A percentile compares a stretch with the other conserved stretches of the same genome.
phyloP scores from a whole-genome alignment of 805 yeast genomes.

The Saccharomycopsis sp. region DNA sequence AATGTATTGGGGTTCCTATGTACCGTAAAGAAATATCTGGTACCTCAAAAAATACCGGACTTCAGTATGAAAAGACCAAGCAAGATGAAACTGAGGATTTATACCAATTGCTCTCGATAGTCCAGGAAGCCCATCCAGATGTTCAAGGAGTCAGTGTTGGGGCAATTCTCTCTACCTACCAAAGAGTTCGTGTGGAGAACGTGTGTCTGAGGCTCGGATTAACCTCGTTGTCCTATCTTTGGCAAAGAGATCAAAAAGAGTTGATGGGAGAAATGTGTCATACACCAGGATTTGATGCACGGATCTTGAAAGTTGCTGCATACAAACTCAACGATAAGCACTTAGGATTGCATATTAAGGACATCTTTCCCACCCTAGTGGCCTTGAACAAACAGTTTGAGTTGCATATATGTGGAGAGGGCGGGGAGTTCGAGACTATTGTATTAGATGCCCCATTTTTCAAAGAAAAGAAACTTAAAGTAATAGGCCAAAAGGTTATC shows the following conservation, averaged over 20 bases:
- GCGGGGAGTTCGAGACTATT: constrained; percentile 94
- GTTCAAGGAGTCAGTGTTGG: constrained; percentile 88
- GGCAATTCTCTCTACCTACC: constrained; percentile 93
- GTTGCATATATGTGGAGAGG: constrained; percentile 96
- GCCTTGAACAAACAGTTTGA: constrained; percentile 61
- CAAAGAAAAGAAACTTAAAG: constrained; percentile 40
- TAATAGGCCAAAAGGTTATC: constrained; percentile 36
- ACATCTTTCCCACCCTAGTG: constrained; percentile 52
- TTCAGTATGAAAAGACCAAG: constrained; percentile 63
- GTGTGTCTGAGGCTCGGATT: constrained; percentile 73
- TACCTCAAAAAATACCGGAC: constrained; percentile 49
- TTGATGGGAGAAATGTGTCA: constrained; percentile 59
- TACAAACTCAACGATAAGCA: constrained; percentile 64
- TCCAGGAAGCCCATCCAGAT: constrained; percentile 55
- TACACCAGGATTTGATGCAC: constrained; percentile 52
- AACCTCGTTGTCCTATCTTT: constrained; percentile 65
- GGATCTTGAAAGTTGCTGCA: constrained; percentile 90
- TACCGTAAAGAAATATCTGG: constrained; percentile 64
- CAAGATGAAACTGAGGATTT: constrained; percentile 89
- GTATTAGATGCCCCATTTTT: constrained; percentile 90
- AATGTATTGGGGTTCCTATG: constrained; percentile 75
- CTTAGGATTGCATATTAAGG: constrained; percentile 60
- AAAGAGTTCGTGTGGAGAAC: constrained; percentile 86
- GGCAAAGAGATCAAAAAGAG: constrained; percentile 83
- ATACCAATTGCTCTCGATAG: constrained; percentile 42